Conservation (phyloP, 2,329 filamentous ascomycete species). For the Colletotrichum musae region DNA sequence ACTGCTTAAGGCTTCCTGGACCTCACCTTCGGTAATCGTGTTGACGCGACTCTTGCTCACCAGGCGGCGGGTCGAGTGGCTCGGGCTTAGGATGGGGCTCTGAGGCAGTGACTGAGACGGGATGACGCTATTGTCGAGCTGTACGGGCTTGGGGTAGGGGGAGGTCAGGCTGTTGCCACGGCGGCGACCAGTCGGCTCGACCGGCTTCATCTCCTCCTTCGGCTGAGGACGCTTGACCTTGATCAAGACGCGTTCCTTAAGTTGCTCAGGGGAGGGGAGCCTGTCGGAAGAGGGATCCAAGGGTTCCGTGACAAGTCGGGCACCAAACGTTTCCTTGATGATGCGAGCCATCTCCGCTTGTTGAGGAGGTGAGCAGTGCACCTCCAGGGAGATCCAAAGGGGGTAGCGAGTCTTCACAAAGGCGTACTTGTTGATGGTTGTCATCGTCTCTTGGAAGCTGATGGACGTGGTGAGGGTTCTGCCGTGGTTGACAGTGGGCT, state of each 20-base stretch:
- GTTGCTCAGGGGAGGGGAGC: conserved; percentile 87
- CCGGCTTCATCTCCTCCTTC: conserved; percentile 55
- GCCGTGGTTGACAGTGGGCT: conserved; percentile 92
- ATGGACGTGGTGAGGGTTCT: conserved; percentile 90
- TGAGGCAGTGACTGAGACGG: conserved; percentile 66
- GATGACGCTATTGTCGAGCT: conserved; percentile 70
- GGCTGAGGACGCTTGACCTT: conserved; percentile 85
- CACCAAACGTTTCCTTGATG: conserved; percentile 87
- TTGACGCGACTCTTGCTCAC: conserved; percentile 68
- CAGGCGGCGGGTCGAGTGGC: conserved; percentile 64
- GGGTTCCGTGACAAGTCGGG: conserved; percentile 83
- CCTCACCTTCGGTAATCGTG: conserved; percentile 71
- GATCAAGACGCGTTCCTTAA: conserved; percentile 87
- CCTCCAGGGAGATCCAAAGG: conserved; percentile 94
- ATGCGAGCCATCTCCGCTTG: conserved; percentile 91
- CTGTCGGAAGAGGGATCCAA: conserved; percentile 76
- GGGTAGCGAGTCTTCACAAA: conserved; percentile 91
- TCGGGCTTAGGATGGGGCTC: conserved; percentile 67
- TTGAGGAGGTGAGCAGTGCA: conserved; percentile 88
- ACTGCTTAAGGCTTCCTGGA: conserved; percentile 69
- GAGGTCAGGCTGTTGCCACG: conserved; percentile 83
- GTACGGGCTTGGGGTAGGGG: conserved; percentile 76
- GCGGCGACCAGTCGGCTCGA: conserved; percentile 60
- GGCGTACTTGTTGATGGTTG: conserved; percentile 93
- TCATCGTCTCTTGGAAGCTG: conserved; percentile 91